Conservation (phyloP, 2,329 filamentous ascomycete species). For the Xylaria hypoxylon region DNA sequence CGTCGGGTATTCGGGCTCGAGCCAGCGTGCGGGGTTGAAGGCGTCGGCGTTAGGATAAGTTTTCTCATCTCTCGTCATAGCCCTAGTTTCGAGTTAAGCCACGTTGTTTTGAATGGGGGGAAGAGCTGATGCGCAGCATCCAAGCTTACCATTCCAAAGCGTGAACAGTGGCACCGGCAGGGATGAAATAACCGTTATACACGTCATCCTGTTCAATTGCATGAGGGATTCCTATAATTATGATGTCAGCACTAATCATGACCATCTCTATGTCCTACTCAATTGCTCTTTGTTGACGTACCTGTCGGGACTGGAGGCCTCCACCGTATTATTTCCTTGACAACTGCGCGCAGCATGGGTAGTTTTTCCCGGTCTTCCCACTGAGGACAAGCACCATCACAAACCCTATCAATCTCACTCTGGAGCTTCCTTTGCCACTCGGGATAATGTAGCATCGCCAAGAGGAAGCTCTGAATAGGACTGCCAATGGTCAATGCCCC, state of each 20-base stretch:
- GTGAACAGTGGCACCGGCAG: slow-evolving; percentile 63
- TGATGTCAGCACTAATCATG: slow-evolving; percentile 14
- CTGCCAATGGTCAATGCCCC: slow-evolving; percentile 59
- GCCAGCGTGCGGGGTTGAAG: slow-evolving; percentile 57
- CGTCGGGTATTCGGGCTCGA: slow-evolving; percentile 54
- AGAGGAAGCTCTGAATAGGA: slow-evolving; percentile 57
- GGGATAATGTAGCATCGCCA: slow-evolving; percentile 57
- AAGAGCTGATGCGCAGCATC: no score
- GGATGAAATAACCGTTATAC: slow-evolving; percentile 65
- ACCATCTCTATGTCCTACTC: neutral
- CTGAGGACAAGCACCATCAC: slow-evolving; percentile 57
- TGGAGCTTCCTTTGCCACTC: slow-evolving; percentile 57
- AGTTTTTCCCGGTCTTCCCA: slow-evolving; percentile 61
- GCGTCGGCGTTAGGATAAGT: slow-evolving; percentile 54
- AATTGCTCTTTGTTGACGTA: slow-evolving; percentile 40
- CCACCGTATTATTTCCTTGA: slow-evolving; percentile 67
- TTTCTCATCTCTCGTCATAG: slow-evolving; percentile 58
- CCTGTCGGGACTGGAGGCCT: slow-evolving; percentile 65
- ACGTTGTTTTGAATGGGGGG: neutral
- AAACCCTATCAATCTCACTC: slow-evolving; percentile 61
- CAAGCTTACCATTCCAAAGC: slow-evolving; percentile 62
- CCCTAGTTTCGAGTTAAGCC: slow-evolving; percentile 49
- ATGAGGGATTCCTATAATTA: slow-evolving; percentile 60
- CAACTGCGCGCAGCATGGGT: slow-evolving; percentile 60
- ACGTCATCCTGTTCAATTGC: slow-evolving; percentile 63